A percentile compares a stretch with the other conserved stretches of the same genome.
Evolutionary conservation across 257 asterid species (phyloP).

Genomic region (Cordia subcordata): DNA sequence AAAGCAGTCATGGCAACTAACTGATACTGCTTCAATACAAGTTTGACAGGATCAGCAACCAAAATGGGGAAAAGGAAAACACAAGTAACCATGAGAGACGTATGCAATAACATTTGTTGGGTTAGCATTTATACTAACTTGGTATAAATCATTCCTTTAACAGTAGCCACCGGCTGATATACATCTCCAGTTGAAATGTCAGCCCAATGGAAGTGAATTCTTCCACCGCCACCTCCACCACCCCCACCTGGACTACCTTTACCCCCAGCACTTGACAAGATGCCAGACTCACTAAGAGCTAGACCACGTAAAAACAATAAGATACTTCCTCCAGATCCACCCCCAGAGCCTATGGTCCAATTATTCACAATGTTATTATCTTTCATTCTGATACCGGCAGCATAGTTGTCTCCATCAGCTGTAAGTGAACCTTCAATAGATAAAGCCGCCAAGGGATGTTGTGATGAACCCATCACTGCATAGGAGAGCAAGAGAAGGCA

Average conservation of each 20-base stretch:
- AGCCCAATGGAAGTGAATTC: conserved; percentile 96
- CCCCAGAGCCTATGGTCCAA: conserved; percentile 59
- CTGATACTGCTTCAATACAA: neutral
- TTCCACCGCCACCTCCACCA: conserved; percentile 99
- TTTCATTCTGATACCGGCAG: conserved; percentile 28
- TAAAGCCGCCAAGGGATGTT: conserved; percentile 68
- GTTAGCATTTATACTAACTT: conserved; percentile 43
- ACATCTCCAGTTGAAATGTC: conserved; percentile 90
- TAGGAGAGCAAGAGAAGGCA: conserved; percentile 13
- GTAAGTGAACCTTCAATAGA: conserved; percentile 68
- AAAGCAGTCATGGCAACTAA: neutral
- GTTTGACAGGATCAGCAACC: neutral
- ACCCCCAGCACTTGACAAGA: conserved; percentile 84
- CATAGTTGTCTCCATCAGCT: conserved; percentile 72
- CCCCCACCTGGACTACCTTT: conserved; percentile 65
- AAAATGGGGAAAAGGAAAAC: conserved; percentile 5
- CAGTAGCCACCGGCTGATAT: conserved; percentile 78
- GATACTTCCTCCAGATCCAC: conserved; percentile 99
- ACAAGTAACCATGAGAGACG: conserved; percentile 4
- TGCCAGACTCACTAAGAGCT: conserved; percentile 52
- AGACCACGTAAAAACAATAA: conserved; percentile 66
- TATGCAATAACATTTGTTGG: conserved; percentile 5
- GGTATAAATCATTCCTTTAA: conserved; percentile 73
- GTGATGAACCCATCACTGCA: conserved; percentile 91
- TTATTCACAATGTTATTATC: conserved; percentile 17